phyloP scores from a whole-genome alignment of 2,329 filamentous ascomycete genomes.

The Calcarisporium arbuscula region DNA sequence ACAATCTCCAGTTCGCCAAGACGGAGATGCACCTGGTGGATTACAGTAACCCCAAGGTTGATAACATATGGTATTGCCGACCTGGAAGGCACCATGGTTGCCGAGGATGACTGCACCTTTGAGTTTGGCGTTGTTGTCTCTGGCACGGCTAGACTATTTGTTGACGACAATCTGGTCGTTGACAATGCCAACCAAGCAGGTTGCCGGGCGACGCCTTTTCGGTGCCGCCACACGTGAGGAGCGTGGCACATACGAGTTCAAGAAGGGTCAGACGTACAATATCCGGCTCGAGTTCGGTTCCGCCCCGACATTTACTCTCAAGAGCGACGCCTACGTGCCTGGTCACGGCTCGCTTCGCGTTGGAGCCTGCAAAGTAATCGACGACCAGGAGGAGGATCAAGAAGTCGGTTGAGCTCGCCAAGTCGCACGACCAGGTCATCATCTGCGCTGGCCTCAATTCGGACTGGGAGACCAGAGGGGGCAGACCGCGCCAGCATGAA shows the following conservation, averaged over 20 bases:
- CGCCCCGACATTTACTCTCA: constrained; percentile 50
- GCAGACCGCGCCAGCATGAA: constrained; percentile 73
- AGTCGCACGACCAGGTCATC: constrained; percentile 68
- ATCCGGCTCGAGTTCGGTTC: constrained; percentile 55
- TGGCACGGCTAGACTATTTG: constrained; percentile 58
- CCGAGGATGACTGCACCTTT: constrained; percentile 54
- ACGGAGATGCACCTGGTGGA: constrained; percentile 45
- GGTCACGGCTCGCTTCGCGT: constrained; percentile 57
- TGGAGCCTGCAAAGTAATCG: constrained; percentile 52
- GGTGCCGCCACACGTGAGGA: constrained; percentile 59
- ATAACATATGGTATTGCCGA: constrained; percentile 53
- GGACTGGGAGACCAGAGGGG: constrained; percentile 77
- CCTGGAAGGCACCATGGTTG: constrained; percentile 53
- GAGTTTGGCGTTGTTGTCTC: constrained; percentile 62
- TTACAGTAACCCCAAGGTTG: constrained; percentile 47
- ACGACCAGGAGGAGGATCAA: constrained; percentile 54
- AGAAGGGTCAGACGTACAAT: constrained; percentile 53
- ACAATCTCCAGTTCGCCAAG: constrained; percentile 40
- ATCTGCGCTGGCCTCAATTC: constrained; percentile 72
- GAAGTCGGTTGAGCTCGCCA: constrained; percentile 61
- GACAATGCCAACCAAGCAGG: constrained; percentile 61
- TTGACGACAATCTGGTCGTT: constrained; percentile 56
- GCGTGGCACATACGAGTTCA: constrained; percentile 49
- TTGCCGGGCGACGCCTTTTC: constrained; percentile 58
- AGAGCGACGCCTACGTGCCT: constrained; percentile 42